Percentiles rank a stretch among this genome's conserved stretches.
Evolutionary conservation across 805 yeast species (phyloP).

Genomic region (Candida patagonica): DNA sequence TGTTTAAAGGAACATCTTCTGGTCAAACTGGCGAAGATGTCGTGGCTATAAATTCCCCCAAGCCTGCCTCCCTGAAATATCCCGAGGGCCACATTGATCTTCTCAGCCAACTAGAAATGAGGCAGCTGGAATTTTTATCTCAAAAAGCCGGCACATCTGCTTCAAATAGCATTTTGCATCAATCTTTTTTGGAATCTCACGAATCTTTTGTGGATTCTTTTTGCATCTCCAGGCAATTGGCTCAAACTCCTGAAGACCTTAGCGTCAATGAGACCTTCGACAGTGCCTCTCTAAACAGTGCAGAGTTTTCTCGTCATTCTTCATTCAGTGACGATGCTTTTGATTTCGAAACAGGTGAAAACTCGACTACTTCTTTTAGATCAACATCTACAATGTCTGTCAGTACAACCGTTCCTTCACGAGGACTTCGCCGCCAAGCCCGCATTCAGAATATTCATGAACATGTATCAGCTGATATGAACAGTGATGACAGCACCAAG

Average conservation of each 20-base stretch:
- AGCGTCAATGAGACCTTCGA: neutral
- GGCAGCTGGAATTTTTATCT: too few species aligned
- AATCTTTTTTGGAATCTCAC: too few species aligned
- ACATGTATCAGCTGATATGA: too few species aligned
- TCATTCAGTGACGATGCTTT: neutral
- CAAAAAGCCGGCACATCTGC: too few species aligned
- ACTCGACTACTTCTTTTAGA: neutral
- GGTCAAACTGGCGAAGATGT: too few species aligned
- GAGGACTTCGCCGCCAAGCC: constrained; percentile 3
- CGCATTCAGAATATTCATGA: constrained; percentile 2
- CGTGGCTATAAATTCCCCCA: neutral
- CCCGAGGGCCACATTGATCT: too few species aligned
- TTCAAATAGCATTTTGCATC: too few species aligned
- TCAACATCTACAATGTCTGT: neutral
- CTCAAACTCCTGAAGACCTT: neutral
- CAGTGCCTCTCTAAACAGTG: neutral
- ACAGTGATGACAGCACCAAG: neutral
- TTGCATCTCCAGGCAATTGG: constrained; percentile 11
- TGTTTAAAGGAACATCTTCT: too few species aligned
- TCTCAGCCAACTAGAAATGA: neutral
- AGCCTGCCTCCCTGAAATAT: neutral
- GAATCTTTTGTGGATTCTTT: constrained; percentile 13
- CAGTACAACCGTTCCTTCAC: neutral
- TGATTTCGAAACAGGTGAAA: neutral
- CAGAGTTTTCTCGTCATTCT: neutral